Conservation (phyloP, 306 rosid genomes). For the Medicago lupulina region DNA sequence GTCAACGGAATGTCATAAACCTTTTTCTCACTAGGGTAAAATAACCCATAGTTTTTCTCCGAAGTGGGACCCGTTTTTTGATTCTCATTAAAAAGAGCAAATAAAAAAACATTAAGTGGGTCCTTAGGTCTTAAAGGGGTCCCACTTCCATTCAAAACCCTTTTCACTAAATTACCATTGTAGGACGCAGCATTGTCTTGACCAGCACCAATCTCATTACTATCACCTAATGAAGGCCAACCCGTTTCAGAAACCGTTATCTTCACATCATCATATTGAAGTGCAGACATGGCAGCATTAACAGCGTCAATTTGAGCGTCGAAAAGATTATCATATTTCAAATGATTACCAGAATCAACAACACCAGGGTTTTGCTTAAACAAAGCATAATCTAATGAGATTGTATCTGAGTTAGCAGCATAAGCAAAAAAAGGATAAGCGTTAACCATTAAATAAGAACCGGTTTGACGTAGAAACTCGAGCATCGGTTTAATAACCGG, state of each 20-base stretch:
- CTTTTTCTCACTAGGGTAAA: constrained; percentile 63
- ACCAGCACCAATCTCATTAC: constrained; percentile 65
- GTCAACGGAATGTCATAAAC: constrained; percentile 69
- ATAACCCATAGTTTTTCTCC: constrained; percentile 80
- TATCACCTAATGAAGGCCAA: constrained; percentile 85
- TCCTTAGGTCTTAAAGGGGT: constrained; percentile 64
- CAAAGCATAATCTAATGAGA: constrained; percentile 68
- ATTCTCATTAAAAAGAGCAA: constrained; percentile 82
- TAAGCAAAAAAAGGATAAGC: constrained; percentile 87
- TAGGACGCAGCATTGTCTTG: constrained; percentile 76
- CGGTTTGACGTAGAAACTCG: constrained; percentile 56
- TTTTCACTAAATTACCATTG: constrained; percentile 70
- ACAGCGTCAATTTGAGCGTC: constrained; percentile 93
- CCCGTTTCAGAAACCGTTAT: constrained; percentile 73
- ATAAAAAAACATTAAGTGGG: constrained; percentile 58
- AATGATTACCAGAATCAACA: constrained; percentile 76
- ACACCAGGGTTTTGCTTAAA: constrained; percentile 65
- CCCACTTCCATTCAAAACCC: constrained; percentile 62
- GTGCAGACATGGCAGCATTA: constrained; percentile 72
- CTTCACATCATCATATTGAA: constrained; percentile 63
- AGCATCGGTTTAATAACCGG: constrained; percentile 81
- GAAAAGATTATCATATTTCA: constrained; percentile 55
- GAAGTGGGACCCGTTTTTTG: constrained; percentile 80
- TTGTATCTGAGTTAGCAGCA: constrained; percentile 49
- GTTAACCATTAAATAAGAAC: constrained; percentile 75